phyloP scores from a whole-genome alignment of 305 asterid genomes.

The Solanum chacoense region DNA sequence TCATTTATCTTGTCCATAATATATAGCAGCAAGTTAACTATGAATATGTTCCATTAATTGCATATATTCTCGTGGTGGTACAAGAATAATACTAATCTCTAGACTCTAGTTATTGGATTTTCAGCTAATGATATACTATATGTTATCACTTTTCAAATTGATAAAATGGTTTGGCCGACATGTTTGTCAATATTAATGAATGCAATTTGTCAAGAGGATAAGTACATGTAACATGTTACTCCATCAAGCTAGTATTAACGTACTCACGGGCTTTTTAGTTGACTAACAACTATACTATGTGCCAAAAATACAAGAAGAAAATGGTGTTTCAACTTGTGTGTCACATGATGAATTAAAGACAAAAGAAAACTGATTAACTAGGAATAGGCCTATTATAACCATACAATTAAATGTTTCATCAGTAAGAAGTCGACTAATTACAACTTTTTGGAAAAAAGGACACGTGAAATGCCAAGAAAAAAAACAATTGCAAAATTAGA shows the following conservation, averaged over 20 bases:
- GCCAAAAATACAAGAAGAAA: not conserved
- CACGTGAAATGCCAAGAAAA: not conserved
- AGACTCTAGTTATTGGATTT: not conserved
- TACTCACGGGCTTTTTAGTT: not conserved
- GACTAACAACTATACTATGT: not conserved
- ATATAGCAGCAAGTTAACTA: not conserved
- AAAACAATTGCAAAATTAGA: not conserved
- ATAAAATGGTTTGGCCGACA: not conserved
- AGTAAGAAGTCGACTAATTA: not conserved
- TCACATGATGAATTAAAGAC: not conserved
- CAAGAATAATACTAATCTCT: not conserved
- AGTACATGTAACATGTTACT: not conserved
- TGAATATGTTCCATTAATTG: not conserved
- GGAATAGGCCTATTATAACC: not conserved
- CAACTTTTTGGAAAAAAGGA: not conserved
- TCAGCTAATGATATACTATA: not conserved
- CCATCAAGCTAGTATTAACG: not conserved
- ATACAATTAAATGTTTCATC: not conserved
- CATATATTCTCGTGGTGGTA: not conserved
- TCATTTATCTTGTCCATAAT: not conserved
- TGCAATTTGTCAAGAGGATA: not conserved
- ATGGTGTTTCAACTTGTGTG: not conserved
- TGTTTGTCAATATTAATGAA: not conserved
- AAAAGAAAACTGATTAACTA: not conserved
- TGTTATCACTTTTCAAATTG: not conserved